Base-by-base conservation (phyloP, 2,329 filamentous ascomycete species). In the Alternaria sp. region DNA sequence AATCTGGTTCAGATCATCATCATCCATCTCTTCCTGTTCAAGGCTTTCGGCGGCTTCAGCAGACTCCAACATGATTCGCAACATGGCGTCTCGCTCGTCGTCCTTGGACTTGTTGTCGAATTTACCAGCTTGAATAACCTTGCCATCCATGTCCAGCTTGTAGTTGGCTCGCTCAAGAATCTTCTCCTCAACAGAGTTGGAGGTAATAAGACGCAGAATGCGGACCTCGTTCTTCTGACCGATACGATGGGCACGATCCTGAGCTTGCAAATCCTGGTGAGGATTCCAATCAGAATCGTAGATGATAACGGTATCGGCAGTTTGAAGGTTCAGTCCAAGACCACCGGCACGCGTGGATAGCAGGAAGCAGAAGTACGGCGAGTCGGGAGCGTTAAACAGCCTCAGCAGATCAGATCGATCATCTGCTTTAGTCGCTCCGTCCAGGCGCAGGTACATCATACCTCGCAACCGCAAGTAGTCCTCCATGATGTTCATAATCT, bases 401-500 rank as follows among this genome's bases (percentile, higher is more conserved):
- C 87, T 91, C 61, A 99, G 83, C 57, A 99, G 85, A 52, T 97
- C 93, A 1, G 94, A 97, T 67, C 95, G 92, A 80, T 99, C 95
- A 74, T 99, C 95, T 1, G 95, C 94, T 79, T 99, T 99, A 46
- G 95, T 99, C 0, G 93, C 95, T 83, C 95, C 95, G 74, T 99
- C 95, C 61, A 99, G 85, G 77, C 95, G 93, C 67, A 99, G 85
- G 77, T 96, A 99, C 73, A 91, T 86, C 68, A 97, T 85, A 47
- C 90, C 91, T 66, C 92, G 88, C 74, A 93, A 90, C 4, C 94
- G 90, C 64, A 99, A 81, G 78, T 96, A 99, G 78, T 99, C 95
- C 72, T 99, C 95, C 95, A 99, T 98, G 74, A 99, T 99, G 81
- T 99, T 97, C 95, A 99, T 99, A 77, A 99, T 99, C 63, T 96